Evolutionary conservation across 306 rosid species (phyloP), one percentile per base, ranked within the genome.

Genomic region (Oxytropis ochrocephala): DNA sequence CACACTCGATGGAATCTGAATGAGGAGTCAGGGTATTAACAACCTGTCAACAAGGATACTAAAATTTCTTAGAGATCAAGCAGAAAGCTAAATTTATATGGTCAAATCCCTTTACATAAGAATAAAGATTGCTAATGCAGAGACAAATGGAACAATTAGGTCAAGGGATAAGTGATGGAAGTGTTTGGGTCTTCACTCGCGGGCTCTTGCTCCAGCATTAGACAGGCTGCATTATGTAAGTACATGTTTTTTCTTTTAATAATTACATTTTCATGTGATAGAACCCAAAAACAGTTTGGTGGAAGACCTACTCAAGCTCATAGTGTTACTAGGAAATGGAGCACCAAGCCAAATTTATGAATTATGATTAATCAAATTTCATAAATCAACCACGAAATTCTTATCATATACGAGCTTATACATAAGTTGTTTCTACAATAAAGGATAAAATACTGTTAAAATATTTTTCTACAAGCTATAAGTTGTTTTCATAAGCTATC

Each of bases 1-100:
- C 80, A 78, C 97, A 87, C 73, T 94, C 99, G 0, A 91, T 78
- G 47, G 99, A 91, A 73, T 84, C 95, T 8, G 86, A 65, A 76
- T 83, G 96, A 72, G 96, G 73, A 76, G 75, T 49, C 74, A 84
- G 79, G 17, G 92, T 67, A 77, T 70, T 87, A 24, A 91, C 86
- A 67, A 94, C 99, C 99, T 94, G 84, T 79, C 70, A 48, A 67
- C 30, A 54, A 77, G 4, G 76, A 65, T 18, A 61, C 19, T 46
- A 6, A 52, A 7, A 16, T 72, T 51, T 54, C 47, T 71, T 59
- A 80, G 59, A 77, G 57, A 68, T 58, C 72, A 36, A 13, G 61
- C 29, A 58, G 64, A 38, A 64, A 48, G 44, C 58, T 13, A 38
- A 73, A 19, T 32, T 12, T 18, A 68, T 56, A 62, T 30, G 60